phyloP scores from a whole-genome alignment of 108 stramenopile genomes.

The Nannochloropsis granulata region DNA sequence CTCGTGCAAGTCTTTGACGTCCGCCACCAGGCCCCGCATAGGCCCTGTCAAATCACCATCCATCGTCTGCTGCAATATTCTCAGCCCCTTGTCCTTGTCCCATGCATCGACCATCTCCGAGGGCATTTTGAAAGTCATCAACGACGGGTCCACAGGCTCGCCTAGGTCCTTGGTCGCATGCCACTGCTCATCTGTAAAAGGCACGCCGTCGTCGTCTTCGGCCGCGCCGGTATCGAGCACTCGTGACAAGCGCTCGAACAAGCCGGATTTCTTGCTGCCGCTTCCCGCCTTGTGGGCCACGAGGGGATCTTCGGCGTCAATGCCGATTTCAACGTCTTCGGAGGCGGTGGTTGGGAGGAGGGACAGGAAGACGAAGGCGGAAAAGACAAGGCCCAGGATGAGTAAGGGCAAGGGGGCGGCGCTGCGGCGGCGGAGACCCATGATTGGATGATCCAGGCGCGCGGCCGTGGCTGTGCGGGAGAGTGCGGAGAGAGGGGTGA shows the following conservation, averaged over 20 bases:
- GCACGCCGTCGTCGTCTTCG: neutral
- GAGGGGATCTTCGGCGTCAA: neutral
- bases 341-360: neutral
- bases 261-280: neutral
- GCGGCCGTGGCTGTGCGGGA: no score
- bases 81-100: neutral
- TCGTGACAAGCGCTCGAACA: neutral
- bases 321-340: neutral
- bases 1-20: neutral
- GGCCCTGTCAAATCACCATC: neutral
- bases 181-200: neutral
- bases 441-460: no score
- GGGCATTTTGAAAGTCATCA: neutral
- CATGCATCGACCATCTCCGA: neutral
- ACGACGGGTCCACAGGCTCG: neutral
- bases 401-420: no score
- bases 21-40: neutral
- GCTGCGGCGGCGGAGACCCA: no score
- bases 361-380: neutral
- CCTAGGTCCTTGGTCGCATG: neutral
- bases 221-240: neutral
- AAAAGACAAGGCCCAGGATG: no score
- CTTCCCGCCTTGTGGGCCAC: neutral
- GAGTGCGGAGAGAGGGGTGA: no score
- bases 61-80: neutral